Evolutionary conservation across 768 basidiomycete genomes (phyloP).

Genomic region (Fistulinella prunicolor): DNA sequence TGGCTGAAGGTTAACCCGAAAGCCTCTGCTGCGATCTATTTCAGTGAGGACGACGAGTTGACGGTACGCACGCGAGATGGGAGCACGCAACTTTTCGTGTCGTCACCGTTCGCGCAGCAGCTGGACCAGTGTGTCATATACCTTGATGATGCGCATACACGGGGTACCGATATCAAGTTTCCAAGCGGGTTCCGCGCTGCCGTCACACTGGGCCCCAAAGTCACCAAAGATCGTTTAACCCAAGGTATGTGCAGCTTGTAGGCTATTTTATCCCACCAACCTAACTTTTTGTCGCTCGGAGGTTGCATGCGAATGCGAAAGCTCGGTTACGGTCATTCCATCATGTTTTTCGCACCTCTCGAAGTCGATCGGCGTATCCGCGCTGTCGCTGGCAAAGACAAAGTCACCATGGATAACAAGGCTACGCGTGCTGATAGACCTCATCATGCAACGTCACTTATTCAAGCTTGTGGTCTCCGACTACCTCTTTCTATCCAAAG

Average conservation of each 20-base stretch:
- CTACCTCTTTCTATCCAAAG: too few species aligned
- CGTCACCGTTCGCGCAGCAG: slow-evolving; percentile 34
- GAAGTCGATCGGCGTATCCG: slow-evolving; percentile 41
- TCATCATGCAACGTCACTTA: too few species aligned
- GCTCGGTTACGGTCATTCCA: slow-evolving; percentile 45
- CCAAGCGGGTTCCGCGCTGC: slow-evolving; percentile 34
- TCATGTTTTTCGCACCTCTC: slow-evolving; percentile 46
- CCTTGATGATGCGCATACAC: slow-evolving; percentile 40
- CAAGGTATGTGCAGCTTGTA: slow-evolving; percentile 29
- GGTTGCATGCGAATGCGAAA: slow-evolving; percentile 55
- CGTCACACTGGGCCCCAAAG: slow-evolving; percentile 37
- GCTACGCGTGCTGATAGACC: too few species aligned
- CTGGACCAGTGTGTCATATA: slow-evolving; percentile 37
- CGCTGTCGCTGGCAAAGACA: slow-evolving; percentile 11
- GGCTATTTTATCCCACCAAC: not conserved
- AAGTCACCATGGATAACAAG: not conserved
- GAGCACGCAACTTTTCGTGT: slow-evolving; percentile 23
- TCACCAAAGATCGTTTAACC: slow-evolving; percentile 36
- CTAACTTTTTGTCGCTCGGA: slow-evolving; percentile 9
- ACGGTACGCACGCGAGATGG: slow-evolving; percentile 32
- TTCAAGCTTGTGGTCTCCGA: too few species aligned
- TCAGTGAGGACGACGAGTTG: slow-evolving; percentile 34
- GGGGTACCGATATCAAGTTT: slow-evolving; percentile 40
- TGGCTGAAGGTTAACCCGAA: slow-evolving; percentile 37
- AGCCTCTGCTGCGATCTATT: slow-evolving; percentile 33